Conservation (phyloP, 257 asterid genomes). For the Fraxinus cuspidata region DNA sequence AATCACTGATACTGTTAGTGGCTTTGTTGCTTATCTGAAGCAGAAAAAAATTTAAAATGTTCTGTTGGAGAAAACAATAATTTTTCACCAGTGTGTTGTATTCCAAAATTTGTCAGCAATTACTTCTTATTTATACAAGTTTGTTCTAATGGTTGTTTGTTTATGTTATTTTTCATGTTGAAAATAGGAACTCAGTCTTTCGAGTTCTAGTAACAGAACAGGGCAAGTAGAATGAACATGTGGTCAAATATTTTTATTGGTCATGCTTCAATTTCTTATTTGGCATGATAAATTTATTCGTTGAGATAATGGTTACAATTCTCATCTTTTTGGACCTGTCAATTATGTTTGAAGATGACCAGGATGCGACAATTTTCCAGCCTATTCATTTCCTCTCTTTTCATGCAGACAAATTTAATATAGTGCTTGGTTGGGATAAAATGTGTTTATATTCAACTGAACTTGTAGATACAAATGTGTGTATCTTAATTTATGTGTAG, state of each 20-base stretch:
- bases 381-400: constrained; percentile 9
- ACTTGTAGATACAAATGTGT: too few relatives aligned
- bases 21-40: neutral
- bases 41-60: neutral
- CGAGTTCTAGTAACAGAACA: neutral
- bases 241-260: neutral
- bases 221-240: neutral
- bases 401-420: constrained; percentile 85
- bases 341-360: neutral
- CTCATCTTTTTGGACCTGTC: neutral
- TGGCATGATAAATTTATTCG: neutral
- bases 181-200: neutral
- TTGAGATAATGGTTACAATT: neutral
- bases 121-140: neutral
- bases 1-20: neutral
- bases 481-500: too few relatives aligned
- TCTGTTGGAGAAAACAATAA: neutral
- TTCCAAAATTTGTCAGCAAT: neutral
- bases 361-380: neutral
- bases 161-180: neutral
- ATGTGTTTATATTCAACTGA: too few relatives aligned
- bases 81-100: neutral
- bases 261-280: neutral
- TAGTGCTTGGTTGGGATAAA: too few relatives aligned
- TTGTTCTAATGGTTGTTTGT: neutral